A percentile compares a stretch with the other conserved stretches of the same genome.
These are phyloP conservation scores for Ophidiomyces ophidiicola DNA, from an alignment of 2,329 filamentous ascomycete genomes.

Conservation along the genomic window DNA sequence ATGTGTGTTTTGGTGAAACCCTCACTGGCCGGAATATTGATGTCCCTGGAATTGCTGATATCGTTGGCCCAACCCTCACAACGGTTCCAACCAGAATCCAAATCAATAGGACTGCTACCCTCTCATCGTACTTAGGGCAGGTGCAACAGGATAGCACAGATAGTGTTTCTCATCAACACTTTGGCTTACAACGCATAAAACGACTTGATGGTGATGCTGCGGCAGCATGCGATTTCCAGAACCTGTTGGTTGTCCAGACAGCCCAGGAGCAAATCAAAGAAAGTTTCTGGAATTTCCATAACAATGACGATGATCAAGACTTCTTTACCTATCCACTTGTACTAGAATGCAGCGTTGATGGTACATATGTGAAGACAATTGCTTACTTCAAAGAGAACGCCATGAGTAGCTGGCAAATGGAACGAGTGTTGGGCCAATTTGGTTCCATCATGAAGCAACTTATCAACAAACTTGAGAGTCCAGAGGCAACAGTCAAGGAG, in stretches of 20 bases:
- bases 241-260: constrained; percentile 27
- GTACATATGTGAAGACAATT: constrained; percentile 46
- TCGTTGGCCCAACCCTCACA: constrained; percentile 32
- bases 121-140: constrained; percentile 39
- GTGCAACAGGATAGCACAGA: constrained; percentile 43
- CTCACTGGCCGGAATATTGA: constrained; percentile 31
- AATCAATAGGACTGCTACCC: constrained; percentile 23
- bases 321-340: constrained; percentile 36
- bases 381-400: constrained; percentile 54
- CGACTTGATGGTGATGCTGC: constrained; percentile 36
- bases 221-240: constrained; percentile 32
- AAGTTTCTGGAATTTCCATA: constrained; percentile 12
- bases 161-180: constrained; percentile 49
- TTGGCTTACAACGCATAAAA: constrained; percentile 38
- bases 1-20: constrained; percentile 33
- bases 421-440: constrained; percentile 45
- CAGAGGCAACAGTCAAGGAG: constrained; percentile 19
- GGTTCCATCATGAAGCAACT: constrained; percentile 26
- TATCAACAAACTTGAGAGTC: constrained; percentile 18
- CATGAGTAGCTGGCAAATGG: constrained; percentile 41
- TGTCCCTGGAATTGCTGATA: constrained; percentile 27
- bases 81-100: constrained; percentile 30
- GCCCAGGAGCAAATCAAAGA: constrained; percentile 9
- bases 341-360: constrained; percentile 48
- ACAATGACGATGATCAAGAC: constrained; percentile 10